Conservation (phyloP, 768 basidiomycete genomes). For the Lyophyllum decastes region DNA sequence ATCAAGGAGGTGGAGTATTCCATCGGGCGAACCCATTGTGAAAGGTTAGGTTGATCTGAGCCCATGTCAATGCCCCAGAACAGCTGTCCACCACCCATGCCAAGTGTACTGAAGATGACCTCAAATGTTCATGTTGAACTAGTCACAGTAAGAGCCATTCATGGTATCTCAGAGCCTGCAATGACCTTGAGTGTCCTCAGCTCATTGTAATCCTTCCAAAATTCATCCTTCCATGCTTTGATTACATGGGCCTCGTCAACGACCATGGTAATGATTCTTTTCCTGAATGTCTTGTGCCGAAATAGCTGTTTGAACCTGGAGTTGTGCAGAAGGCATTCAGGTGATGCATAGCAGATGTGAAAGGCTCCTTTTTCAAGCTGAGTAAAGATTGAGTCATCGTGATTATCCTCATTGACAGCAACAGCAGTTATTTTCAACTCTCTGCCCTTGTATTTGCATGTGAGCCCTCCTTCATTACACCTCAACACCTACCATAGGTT, state of each 20-base stretch:
- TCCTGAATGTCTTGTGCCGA: constrained; percentile 1
- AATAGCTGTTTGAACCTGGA: constrained; percentile 11
- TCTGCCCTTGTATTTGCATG: neutral
- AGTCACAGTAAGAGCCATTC: constrained; percentile 16
- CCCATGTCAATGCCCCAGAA: constrained; percentile 14
- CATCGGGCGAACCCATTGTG: constrained; percentile 11
- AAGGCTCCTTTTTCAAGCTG: constrained; percentile 6
- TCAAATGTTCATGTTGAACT: constrained; percentile 15
- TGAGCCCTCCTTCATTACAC: neutral
- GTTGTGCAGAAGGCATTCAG: constrained; percentile 14
- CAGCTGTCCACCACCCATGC: constrained; percentile 7
- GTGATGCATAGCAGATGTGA: constrained; percentile 15
- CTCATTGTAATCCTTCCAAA: constrained; percentile 17
- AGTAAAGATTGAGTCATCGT: constrained; percentile 1
- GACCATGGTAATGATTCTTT: constrained; percentile 8
- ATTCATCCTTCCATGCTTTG: constrained; percentile 12
- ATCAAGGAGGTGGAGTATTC: constrained; percentile 7
- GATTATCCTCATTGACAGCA: constrained; percentile 9
- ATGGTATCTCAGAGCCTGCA: constrained; percentile 14
- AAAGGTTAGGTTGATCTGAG: constrained; percentile 11
- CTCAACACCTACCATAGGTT: constrained; percentile 6
- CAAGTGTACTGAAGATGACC: constrained; percentile 11
- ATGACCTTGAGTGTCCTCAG: constrained; percentile 12
- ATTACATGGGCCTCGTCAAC: constrained; percentile 20
- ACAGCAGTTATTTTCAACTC: constrained; percentile 13